Conservation (phyloP, 176 grass and related monocot species). For the Phoenix dactylifera region DNA sequence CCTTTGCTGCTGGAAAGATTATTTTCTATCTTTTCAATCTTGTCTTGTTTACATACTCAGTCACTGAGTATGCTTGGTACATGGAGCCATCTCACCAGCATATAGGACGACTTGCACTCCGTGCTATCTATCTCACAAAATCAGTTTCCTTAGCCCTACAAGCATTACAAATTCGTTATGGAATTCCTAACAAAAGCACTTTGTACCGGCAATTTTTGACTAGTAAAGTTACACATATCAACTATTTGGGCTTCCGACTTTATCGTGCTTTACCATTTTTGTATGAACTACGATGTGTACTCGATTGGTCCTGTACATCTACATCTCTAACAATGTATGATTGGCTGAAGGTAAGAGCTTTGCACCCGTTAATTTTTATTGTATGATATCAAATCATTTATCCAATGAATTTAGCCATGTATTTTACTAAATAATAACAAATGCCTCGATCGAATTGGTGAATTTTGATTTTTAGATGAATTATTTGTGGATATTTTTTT, state of each 20-base stretch:
- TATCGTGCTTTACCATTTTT: constrained; percentile 93
- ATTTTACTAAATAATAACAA: too few relatives aligned
- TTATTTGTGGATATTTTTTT: too few relatives aligned
- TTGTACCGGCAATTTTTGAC: constrained; percentile 92
- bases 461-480: too few relatives aligned
- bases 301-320: constrained; percentile 96
- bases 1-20: constrained; percentile 80
- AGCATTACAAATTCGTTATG: constrained; percentile 87
- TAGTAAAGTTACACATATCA: constrained; percentile 95
- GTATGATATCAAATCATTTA: too few relatives aligned
- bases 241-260: constrained; percentile 78
- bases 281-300: constrained; percentile 92
- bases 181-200: constrained; percentile 89
- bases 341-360: constrained; percentile 75
- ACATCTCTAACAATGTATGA: constrained; percentile 99
- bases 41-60: constrained; percentile 84
- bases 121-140: constrained; percentile 93
- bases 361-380: too few relatives aligned
- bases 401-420: too few relatives aligned
- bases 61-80: constrained; percentile 91
- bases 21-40: constrained; percentile 98
- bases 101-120: constrained; percentile 66
- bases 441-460: too few relatives aligned
- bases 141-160: constrained; percentile 82
- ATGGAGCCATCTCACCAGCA: constrained; percentile 74